Base-by-base conservation (phyloP, 2,329 filamentous ascomycete species). In the Exophiala oligosperma region DNA sequence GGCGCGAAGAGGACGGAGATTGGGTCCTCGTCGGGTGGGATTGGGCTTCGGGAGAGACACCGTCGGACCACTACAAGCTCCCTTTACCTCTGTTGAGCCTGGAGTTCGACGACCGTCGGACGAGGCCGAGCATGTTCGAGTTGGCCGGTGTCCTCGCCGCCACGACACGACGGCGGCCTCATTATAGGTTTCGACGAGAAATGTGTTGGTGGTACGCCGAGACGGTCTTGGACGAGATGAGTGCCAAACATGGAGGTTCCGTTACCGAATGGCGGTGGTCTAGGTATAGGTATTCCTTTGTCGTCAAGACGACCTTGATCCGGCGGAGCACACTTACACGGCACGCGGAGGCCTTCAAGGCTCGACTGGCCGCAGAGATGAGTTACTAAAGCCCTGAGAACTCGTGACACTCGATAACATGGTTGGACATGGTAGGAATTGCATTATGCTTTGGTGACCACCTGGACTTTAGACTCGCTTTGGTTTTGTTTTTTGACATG, bases 121-220 rank as follows among this genome's bases (percentile, higher is more conserved):
- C 8, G 35, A 28, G 47, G 35, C 64, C 62, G 2, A 54, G 44
- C 32, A 44, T 66, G 29, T 12, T 23, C 5, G 14, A 52, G 24
- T 35, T 66, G 17, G 52, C 61, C 32, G 9, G 61, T 5, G 52
- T 64, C 9, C 49, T 64, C 4, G 41, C 57, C 5, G 52, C 56
- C 3, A 59, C 53, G 3, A 63, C 60, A 17, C 38, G 57, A 24
- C 54, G 44, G 38, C 32, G 43, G 3, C 59, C 56, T 21, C 26
- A 51, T 1, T 66, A 66, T 43, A 61, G 54, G 9, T 55, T 62
- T 21, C 32, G 50, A 9, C 35, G 62, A 46, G 60, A 66, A 44
- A 62, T 61, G 57, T 66, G 64, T 44, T 66, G 62, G 62, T 64
- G 62, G 62, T 66, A 59, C 38, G 57, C 62, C 11, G 64, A 66